Percentiles rank a stretch among this genome's conserved stretches.
Evolutionary conservation across 176 grass and related monocot genomes (phyloP).

Genomic region (Hordeum vulgare): DNA sequence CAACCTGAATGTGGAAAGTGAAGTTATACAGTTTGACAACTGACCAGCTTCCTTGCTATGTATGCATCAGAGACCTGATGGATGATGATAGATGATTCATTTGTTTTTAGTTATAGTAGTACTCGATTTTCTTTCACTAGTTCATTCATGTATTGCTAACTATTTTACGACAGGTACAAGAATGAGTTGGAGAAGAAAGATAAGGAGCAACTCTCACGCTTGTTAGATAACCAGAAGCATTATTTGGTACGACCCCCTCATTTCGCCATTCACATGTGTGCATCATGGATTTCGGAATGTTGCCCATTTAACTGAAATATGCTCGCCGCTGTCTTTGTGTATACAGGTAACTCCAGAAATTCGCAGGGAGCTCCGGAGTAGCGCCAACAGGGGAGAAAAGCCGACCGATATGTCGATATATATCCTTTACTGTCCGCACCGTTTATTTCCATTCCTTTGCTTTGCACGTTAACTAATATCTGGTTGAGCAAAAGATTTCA

Average conservation of each 20-base stretch:
- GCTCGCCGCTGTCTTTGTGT: background rate
- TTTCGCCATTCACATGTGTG: background rate
- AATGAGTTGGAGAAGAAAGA: constrained; percentile 70
- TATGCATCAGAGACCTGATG: background rate
- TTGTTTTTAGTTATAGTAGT: no score
- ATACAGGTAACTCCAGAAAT: constrained; percentile 88
- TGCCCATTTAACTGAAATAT: background rate
- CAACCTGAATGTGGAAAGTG: background rate
- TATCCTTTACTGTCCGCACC: constrained; percentile 43
- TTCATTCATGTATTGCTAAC: background rate
- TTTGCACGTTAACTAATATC: background rate
- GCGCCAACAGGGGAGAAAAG: constrained; percentile 65
- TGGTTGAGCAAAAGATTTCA: background rate
- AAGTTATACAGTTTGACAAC: background rate
- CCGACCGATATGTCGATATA: constrained; percentile 45
- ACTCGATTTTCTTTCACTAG: no score
- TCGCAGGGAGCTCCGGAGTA: constrained; percentile 58
- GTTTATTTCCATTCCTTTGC: background rate
- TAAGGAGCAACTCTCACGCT: constrained; percentile 54
- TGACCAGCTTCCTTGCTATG: background rate
- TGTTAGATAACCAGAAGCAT: constrained; percentile 89
- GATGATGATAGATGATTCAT: background rate
- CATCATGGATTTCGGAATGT: background rate
- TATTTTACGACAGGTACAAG: constrained; percentile 59
- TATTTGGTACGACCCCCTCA: constrained; percentile 49